These are phyloP conservation scores for Batrachochytrium dendrobatidis DNA, from an alignment of 371 early-diverging fungal species.

Conservation along the genomic window DNA sequence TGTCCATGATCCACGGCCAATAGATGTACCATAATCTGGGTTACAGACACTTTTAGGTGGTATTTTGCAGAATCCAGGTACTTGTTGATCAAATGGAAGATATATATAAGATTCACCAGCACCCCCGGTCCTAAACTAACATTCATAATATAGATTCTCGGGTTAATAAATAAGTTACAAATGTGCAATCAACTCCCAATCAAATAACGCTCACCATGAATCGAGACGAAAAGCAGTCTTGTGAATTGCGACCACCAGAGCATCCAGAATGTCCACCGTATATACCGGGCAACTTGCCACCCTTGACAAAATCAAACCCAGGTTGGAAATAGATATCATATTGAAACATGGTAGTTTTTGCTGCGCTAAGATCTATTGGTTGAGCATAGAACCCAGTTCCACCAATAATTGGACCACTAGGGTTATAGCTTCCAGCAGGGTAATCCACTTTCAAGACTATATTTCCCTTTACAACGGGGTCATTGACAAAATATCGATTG, in stretches of 20 bases:
- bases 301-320: constrained; percentile 47
- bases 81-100: constrained; percentile 42
- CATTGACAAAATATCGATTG: constrained; percentile 28
- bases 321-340: constrained; percentile 47
- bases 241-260: constrained; percentile 49
- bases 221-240: constrained; percentile 53
- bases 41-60: constrained; percentile 45
- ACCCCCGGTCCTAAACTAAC: constrained; percentile 46
- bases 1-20: constrained; percentile 51
- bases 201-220: constrained; percentile 34
- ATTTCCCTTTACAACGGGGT: constrained; percentile 27
- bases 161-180: background rate
- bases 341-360: constrained; percentile 29
- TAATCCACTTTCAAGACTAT: background rate
- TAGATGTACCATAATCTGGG: constrained; percentile 51
- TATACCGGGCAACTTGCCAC: constrained; percentile 54
- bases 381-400: constrained; percentile 31
- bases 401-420: background rate
- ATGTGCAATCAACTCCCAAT: background rate
- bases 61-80: constrained; percentile 34
- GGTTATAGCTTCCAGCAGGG: background rate
- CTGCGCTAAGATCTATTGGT: constrained; percentile 33
- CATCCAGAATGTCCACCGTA: constrained; percentile 33
- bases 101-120: constrained; percentile 59
- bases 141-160: background rate